Conservation (phyloP, 202 grass and related monocot species). For the Setaria viridis region DNA sequence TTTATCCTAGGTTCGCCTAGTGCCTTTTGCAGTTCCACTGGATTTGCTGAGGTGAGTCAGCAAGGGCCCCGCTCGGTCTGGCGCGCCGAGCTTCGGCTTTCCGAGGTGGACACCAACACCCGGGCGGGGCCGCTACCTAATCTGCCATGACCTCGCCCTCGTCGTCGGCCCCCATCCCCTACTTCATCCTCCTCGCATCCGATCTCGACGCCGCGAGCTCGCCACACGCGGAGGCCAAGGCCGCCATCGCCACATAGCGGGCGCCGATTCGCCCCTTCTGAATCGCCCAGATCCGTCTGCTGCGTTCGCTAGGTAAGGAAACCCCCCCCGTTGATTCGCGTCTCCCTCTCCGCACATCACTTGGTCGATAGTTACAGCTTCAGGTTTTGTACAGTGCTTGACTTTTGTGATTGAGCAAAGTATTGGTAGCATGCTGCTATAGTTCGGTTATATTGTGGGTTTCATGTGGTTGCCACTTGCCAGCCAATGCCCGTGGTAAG, state of each 20-base stretch:
- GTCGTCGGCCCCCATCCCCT: background rate
- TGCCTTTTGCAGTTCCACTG: too few relatives aligned
- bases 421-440: background rate
- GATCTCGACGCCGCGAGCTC: background rate
- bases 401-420: background rate
- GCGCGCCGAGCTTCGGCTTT: background rate
- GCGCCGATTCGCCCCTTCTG: background rate
- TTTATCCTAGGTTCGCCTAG: background rate
- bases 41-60: too few relatives aligned
- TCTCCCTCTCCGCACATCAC: background rate
- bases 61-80: background rate
- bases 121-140: background rate
- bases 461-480: background rate
- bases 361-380: background rate
- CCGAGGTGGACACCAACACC: background rate
- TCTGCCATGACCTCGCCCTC: slow-evolving; percentile 26
- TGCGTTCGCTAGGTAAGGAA: background rate
- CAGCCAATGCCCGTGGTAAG: background rate
- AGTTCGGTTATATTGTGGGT: background rate
- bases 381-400: background rate
- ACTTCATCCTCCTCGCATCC: background rate
- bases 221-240: background rate
- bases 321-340: too few relatives aligned
- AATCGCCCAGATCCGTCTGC: slow-evolving; percentile 22
- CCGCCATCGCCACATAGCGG: background rate